These are phyloP conservation scores for Parascedosporium putredinis DNA, from an alignment of 2,329 filamentous ascomycete genomes.

Conservation along the genomic window DNA sequence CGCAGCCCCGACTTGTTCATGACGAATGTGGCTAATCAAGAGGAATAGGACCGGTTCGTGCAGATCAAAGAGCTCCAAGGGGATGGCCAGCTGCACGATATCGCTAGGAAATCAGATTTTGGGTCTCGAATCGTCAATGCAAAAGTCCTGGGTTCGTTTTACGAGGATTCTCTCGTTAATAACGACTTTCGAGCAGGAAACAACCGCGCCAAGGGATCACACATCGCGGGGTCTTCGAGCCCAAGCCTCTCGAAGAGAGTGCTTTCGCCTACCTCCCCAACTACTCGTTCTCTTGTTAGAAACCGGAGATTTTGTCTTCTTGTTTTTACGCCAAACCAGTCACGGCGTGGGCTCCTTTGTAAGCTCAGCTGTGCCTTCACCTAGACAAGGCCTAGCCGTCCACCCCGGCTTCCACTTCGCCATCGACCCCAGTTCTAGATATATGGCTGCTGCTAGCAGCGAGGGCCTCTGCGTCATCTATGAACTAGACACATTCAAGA, in stretches of 20 bases:
- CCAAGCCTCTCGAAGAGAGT: background rate
- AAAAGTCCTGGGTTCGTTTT: slow-evolving; percentile 51
- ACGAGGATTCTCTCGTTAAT: background rate
- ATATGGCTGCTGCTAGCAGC: slow-evolving; percentile 59
- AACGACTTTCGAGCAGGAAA: slow-evolving; percentile 5
- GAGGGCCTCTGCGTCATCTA: slow-evolving; percentile 63
- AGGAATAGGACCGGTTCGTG: slow-evolving; percentile 60
- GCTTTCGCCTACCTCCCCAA: slow-evolving; percentile 55
- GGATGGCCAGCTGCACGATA: slow-evolving; percentile 61
- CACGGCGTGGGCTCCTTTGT: slow-evolving; percentile 48
- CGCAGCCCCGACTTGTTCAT: too few species aligned
- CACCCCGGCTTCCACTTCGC: slow-evolving; percentile 58
- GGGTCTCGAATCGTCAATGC: slow-evolving; percentile 69
- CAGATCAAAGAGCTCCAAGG: slow-evolving; percentile 66
- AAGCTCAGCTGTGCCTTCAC: slow-evolving; percentile 46
- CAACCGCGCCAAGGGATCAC: slow-evolving; percentile 9
- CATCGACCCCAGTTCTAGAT: slow-evolving; percentile 65
- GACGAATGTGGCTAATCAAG: slow-evolving; percentile 4
- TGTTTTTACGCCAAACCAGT: slow-evolving; percentile 47
- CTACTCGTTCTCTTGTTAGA: slow-evolving; percentile 68
- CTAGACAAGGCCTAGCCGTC: slow-evolving; percentile 35
- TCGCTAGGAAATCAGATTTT: slow-evolving; percentile 73
- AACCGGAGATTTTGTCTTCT: slow-evolving; percentile 62
- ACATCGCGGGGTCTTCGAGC: background rate
- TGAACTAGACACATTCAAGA: slow-evolving; percentile 48